Base-by-base conservation (phyloP, 2,329 filamentous ascomycete genomes). In the Claviceps humidiphila region DNA sequence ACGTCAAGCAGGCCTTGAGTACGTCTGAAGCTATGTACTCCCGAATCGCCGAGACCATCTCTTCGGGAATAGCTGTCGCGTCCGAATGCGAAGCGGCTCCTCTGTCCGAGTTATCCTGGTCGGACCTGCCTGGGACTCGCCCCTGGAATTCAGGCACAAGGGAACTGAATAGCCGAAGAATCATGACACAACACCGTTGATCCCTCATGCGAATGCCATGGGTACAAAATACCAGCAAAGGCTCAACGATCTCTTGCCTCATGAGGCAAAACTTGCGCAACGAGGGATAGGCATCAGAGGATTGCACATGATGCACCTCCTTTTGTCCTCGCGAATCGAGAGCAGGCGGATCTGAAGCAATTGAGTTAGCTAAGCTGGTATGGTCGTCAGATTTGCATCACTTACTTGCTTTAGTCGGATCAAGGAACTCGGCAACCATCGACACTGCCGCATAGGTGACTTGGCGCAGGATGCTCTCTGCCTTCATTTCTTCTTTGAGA, bases 401-500 rank as follows among this genome's bases (percentile, higher is more conserved):
- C 75, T 70, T 73, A 84, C 81, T 83, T 65, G 68, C 75, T 70
- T 80, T 73, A 48, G 76, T 75, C 14, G 89, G 87, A 64, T 95
- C 90, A 22, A 98, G 74, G 60, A 97, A 82, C 58, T 89, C 87
- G 7, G 89, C 88, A 56, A 96, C 85, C 77, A 97, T 89, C 60
- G 93, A 84, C 34, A 96, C 89, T 1, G 90, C 88, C 3, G 89
- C 89, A 67, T 94, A 93, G 0, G 91, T 96, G 49, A 97, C 77
- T 65, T 96, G 89, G 20, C 93, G 82, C 46, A 98, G 72, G 34
- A 98, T 94, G 63, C 91, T 97, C 66, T 98, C 93, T 6, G 88
- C 84, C 68, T 96, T 95, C 93, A 98, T 98, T 70, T 98, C 93
- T 59, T 96, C 89, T 1, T 87, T 87, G 51, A 98, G 71, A 54